Percentiles rank a stretch among this genome's conserved stretches.
Conservation (phyloP, 169 alveolate genomes). For the Cryptosporidium viatorum region DNA sequence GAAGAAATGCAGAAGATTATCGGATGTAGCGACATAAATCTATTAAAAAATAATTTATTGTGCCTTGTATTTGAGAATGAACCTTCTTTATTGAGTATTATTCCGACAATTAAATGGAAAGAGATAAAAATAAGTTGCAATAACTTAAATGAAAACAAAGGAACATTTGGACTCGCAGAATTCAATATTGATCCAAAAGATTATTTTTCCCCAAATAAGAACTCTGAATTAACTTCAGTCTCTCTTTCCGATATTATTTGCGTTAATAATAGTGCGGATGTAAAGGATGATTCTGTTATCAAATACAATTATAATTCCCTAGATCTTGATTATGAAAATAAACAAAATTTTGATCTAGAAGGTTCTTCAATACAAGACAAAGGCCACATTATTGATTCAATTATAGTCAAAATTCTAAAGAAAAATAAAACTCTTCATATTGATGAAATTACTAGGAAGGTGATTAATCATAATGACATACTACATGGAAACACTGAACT, state of each 20-base stretch:
- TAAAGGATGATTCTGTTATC: background rate
- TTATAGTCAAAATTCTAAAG: conserved; percentile 33
- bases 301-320: background rate
- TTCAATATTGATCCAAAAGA: background rate
- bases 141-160: conserved; percentile 6
- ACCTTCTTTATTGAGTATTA: background rate
- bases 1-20: conserved; percentile 34
- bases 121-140: background rate
- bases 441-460: conserved; percentile 38
- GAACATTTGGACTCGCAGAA: background rate
- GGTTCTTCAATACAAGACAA: conserved; percentile 8
- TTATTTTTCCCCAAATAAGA: background rate
- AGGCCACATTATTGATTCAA: conserved; percentile 46
- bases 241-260: conserved; percentile 9
- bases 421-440: conserved; percentile 48
- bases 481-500: conserved; percentile 18
- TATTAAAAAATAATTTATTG: conserved; percentile 21
- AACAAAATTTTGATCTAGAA: background rate
- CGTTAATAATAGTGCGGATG: background rate
- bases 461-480: background rate
- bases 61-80: conserved; percentile 28
- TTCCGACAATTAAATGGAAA: conserved; percentile 19
- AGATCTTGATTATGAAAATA: background rate
- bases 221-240: background rate
- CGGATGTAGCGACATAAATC: conserved; percentile 27